Base-by-base conservation (phyloP, 1,284 basidiomycete species). In the Pseudozyma tsukubaensis region DNA sequence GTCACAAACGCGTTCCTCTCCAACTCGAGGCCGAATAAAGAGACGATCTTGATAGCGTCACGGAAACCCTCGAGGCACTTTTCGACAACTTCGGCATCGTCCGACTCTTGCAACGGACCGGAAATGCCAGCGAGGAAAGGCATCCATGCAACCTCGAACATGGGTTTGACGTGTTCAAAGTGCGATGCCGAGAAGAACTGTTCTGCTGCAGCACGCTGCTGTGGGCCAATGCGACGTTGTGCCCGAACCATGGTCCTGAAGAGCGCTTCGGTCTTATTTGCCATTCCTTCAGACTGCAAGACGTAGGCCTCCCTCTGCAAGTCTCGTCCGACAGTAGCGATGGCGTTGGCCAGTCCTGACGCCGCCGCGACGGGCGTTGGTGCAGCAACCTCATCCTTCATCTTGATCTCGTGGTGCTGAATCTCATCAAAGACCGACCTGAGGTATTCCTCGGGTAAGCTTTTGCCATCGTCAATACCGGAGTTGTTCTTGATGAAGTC, bases 101-200 rank as follows among this genome's bases (percentile, higher is more conserved):
- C 80, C 35, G 67, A 78, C 45, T 84, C 82, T 63, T 84, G 83
- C 66, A 84, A 64, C 18, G 83, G 83, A 32, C 80, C 76, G 45
- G 74, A 78, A 50, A 84, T 82, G 8, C 83, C 83, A 2, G 83
- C 80, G 10, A 84, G 69, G 77, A 84, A 83, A 7, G 82, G 76
- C 83, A 84, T 84, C 83, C 83, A 84, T 3, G 83, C 83, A 19
- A 84, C 82, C 57, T 84, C 83, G 50, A 84, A 84, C 83, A 84
- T 84, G 7, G 83, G 83, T 48, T 78, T 76, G 48, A 84, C 83
- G 50, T 84, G 83, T 66, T 84, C 83, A 57, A 84, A 79, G 72
- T 84, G 83, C 62, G 79, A 82, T 4, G 83, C 83, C 5, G 77
- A 80, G 59, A 82, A 84, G 69, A 80, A 84, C 24, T 81, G 83